A percentile compares a stretch with the other conserved stretches of the same genome.
Conservation (phyloP, 1,284 basidiomycete genomes). For the Uromyces viciae-fabae region DNA sequence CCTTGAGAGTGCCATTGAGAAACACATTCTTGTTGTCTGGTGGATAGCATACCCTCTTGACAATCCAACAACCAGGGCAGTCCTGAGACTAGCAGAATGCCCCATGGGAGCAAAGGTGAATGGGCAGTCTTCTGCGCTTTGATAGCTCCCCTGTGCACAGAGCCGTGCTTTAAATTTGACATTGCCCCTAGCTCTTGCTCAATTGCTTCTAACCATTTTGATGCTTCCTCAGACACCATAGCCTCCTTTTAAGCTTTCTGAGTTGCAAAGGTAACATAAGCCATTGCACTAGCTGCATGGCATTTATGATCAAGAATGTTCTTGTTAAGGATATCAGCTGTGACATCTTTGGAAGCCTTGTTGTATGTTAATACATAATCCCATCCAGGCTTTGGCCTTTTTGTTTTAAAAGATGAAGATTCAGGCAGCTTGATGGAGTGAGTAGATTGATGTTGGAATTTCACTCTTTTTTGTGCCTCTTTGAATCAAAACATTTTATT, state of each 20-base stretch:
- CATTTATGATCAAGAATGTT: too few species aligned
- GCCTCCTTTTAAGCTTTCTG: neutral
- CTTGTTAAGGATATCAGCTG: too few species aligned
- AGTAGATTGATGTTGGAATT: too few species aligned
- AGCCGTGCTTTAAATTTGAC: neutral
- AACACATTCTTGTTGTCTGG: slow-evolving; percentile 5
- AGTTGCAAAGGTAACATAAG: too few species aligned
- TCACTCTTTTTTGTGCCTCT: too few species aligned
- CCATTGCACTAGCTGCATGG: too few species aligned
- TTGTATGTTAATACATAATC: too few species aligned
- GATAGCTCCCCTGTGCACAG: neutral
- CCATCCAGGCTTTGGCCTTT: too few species aligned
- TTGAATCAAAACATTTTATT: too few species aligned
- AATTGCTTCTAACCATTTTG: neutral
- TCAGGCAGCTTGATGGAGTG: too few species aligned
- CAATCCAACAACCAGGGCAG: neutral
- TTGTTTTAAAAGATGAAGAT: too few species aligned
- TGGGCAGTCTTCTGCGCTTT: neutral
- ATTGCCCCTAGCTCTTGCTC: neutral
- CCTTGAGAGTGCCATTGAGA: slow-evolving; percentile 11
- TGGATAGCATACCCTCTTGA: neutral
- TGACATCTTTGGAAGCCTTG: too few species aligned
- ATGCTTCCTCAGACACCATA: neutral
- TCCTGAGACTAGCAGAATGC: neutral
- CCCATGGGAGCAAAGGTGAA: neutral